Evolutionary conservation across 495 filamentous ascomycete species (phyloP).

Genomic region (Penicillium cinerascens): DNA sequence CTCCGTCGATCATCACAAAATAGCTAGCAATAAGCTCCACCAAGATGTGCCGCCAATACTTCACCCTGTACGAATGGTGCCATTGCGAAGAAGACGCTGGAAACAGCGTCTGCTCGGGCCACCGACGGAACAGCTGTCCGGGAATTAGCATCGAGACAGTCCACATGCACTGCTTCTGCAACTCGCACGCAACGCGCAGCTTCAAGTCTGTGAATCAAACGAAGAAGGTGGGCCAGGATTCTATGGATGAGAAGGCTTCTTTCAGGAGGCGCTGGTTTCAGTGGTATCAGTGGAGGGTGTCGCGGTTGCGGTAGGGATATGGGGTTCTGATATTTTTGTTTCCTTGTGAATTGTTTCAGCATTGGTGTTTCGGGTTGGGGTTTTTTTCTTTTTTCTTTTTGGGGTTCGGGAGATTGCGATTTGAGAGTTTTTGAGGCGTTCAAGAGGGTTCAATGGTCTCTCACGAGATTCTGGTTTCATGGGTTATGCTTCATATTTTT

Average conservation of each 20-base stretch:
- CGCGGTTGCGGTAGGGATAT: slow-evolving; percentile 26
- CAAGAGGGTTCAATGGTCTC: not conserved
- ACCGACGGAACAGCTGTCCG: slow-evolving; percentile 31
- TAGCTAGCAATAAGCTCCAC: not conserved
- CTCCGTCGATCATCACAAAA: not conserved
- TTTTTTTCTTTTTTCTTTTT: not conserved
- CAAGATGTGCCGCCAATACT: slow-evolving; percentile 44
- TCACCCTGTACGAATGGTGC: slow-evolving; percentile 45
- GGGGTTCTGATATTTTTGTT: not conserved
- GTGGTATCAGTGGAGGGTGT: slow-evolving; percentile 33
- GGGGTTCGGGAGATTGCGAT: not conserved
- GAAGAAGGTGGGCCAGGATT: slow-evolving; percentile 26
- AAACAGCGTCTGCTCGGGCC: slow-evolving; percentile 27
- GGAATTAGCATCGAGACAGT: slow-evolving; percentile 38
- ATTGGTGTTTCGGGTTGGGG: slow-evolving; percentile 16
- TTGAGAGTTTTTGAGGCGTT: not conserved
- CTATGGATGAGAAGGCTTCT: slow-evolving; percentile 31
- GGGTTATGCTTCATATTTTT: not conserved
- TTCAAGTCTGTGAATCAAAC: slow-evolving; percentile 37
- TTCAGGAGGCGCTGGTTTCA: slow-evolving; percentile 27
- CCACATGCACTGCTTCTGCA: slow-evolving; percentile 46
- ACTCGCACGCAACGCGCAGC: slow-evolving; percentile 36
- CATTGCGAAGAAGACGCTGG: slow-evolving; percentile 43
- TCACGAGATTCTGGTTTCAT: not conserved
- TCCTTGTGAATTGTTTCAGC: slow-evolving; percentile 8